phyloP scores from a whole-genome alignment of 106 monocot genomes.

The Triglochin maritima region DNA sequence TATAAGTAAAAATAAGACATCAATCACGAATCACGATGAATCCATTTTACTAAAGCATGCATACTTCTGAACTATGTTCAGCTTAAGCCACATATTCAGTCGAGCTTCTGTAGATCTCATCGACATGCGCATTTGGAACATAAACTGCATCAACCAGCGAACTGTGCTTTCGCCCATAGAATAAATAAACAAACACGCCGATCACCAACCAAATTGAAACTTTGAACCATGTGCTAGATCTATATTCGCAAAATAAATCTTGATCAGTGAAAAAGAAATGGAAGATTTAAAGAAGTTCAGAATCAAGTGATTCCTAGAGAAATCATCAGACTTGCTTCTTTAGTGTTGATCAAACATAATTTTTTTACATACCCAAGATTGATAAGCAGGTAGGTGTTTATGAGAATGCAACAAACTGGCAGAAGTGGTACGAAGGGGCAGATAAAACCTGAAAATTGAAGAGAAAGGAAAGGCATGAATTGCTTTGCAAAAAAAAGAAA shows the following conservation, averaged over 20 bases:
- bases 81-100: no score
- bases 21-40: no score
- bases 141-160: constrained; percentile 61
- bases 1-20: no score
- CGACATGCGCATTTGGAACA: constrained; percentile 58
- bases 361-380: constrained; percentile 71
- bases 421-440: constrained; percentile 88
- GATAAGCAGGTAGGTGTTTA: constrained; percentile 79
- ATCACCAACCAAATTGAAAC: constrained; percentile 76
- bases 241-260: constrained; percentile 6
- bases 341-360: no score
- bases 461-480: not conserved
- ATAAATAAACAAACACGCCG: constrained; percentile 69
- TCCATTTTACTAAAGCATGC: no score
- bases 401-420: constrained; percentile 72
- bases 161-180: constrained; percentile 82
- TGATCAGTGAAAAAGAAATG: not conserved
- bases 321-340: no score
- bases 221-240: constrained; percentile 59
- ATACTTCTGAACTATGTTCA: no score
- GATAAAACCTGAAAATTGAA: constrained; percentile 48
- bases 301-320: no score
- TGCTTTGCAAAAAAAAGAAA: not conserved
- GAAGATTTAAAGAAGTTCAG: no score
- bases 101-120: constrained; percentile 41